These are phyloP conservation scores for Ottelia alismoides DNA, from an alignment of 106 monocot genomes.

Conservation along the genomic window DNA sequence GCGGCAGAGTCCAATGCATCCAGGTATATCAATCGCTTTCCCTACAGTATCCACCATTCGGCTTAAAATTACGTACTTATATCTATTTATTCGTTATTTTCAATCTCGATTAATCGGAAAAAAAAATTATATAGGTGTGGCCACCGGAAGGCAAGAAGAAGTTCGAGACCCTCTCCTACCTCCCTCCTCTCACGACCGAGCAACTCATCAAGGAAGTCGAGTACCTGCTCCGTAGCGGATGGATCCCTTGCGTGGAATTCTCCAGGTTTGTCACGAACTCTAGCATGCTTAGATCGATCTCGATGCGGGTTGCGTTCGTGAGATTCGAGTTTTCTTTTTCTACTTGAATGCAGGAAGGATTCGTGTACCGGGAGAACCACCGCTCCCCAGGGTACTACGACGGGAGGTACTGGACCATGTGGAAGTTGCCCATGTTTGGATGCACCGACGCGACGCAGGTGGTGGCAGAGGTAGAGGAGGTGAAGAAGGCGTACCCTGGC, in stretches of 20 bases:
- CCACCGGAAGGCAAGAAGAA: conserved; percentile 15
- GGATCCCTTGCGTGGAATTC: conserved; percentile 26
- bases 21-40: conserved; percentile 9
- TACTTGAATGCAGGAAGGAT: conserved; percentile 12
- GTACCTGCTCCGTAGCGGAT: conserved; percentile 20
- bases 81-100: background rate
- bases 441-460: conserved; percentile 25
- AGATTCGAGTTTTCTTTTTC: background rate
- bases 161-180: conserved; percentile 32
- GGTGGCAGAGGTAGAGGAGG: conserved; percentile 18
- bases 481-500: conserved; percentile 21
- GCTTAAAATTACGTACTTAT: background rate
- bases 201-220: conserved; percentile 17
- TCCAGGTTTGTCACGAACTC: background rate
- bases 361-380: conserved; percentile 12
- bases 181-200: conserved; percentile 7
- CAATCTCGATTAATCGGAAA: conserved; percentile 1
- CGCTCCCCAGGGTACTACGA: conserved; percentile 22
- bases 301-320: background rate
- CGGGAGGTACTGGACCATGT: conserved; percentile 32
- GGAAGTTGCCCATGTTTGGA: conserved; percentile 34
- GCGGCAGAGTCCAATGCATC: conserved; percentile 54
- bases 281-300: background rate
- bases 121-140: conserved; percentile 12
- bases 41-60: conserved; percentile 4